A percentile compares a stretch with the other conserved stretches of the same genome.
phyloP scores from a whole-genome alignment of 805 yeast species.

The Brettanomyces nanus region DNA sequence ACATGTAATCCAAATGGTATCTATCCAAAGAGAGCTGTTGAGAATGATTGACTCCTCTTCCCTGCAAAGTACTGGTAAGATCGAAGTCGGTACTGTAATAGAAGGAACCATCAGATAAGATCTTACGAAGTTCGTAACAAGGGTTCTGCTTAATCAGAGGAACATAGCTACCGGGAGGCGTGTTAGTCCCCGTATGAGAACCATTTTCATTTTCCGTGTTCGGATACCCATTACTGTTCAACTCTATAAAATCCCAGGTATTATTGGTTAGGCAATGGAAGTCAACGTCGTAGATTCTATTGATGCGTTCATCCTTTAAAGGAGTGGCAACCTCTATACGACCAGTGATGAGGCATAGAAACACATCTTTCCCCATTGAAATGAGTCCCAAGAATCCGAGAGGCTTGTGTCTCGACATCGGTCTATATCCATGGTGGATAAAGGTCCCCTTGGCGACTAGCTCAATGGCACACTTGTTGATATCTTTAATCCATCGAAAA shows the following conservation, averaged over 20 bases:
- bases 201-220: constrained; percentile 32
- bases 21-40: constrained; percentile 43
- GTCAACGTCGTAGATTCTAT: constrained; percentile 77
- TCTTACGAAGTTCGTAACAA: constrained; percentile 68
- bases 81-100: constrained; percentile 91
- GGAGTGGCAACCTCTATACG: constrained; percentile 77
- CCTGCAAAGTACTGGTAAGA: constrained; percentile 77
- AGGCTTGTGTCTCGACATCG: constrained; percentile 36
- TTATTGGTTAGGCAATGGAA: constrained; percentile 66
- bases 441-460: constrained; percentile 33
- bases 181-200: too few relatives aligned
- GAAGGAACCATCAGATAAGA: constrained; percentile 81
- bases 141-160: constrained; percentile 56
- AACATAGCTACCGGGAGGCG: constrained; percentile 20
- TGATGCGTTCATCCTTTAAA: constrained; percentile 67
- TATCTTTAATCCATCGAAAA: constrained; percentile 32
- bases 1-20: constrained; percentile 84
- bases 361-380: constrained; percentile 56
- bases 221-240: constrained; percentile 65
- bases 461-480: constrained; percentile 40
- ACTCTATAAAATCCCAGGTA: constrained; percentile 72
- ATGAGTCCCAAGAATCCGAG: constrained; percentile 78
- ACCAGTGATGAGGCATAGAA: constrained; percentile 72
- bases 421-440: constrained; percentile 31
- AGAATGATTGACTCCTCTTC: constrained; percentile 48